A percentile compares a stretch with the other conserved stretches of the same genome.
Conservation (phyloP, 2,329 filamentous ascomycete species). For the Cylindrodendrum hubeiense region DNA sequence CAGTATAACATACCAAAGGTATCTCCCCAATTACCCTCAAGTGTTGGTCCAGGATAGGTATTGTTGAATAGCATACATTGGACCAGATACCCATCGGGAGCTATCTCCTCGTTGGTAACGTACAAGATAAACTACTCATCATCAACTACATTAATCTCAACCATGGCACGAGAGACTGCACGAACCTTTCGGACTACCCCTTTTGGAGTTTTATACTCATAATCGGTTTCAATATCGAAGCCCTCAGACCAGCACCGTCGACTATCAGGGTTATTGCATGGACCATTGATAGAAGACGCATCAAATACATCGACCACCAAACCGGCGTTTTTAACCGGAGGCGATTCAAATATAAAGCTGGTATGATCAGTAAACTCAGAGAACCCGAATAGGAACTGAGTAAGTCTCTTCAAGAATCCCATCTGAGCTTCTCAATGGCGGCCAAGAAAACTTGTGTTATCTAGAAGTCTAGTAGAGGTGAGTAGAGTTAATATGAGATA, state of each 20-base stretch:
- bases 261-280: not conserved
- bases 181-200: not conserved
- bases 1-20: slow-evolving; percentile 5
- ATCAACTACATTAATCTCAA: not conserved
- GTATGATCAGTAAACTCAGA: not conserved
- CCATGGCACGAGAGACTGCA: not conserved
- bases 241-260: not conserved
- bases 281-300: not conserved
- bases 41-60: slow-evolving; percentile 16
- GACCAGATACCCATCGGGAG: slow-evolving; percentile 9
- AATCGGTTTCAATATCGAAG: slow-evolving; percentile 9
- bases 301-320: not conserved
- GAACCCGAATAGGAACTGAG: slow-evolving; percentile 1
- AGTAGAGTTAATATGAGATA: too few relatives aligned
- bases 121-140: slow-evolving; percentile 1
- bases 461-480: too few relatives aligned
- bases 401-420: slow-evolving; percentile 12
- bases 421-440: too few relatives aligned
- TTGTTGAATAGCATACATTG: slow-evolving; percentile 7
- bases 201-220: not conserved
- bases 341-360: not conserved
- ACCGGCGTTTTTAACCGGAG: not conserved
- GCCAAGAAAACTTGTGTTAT: too few relatives aligned
- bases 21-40: slow-evolving; percentile 18
- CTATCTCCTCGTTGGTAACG: slow-evolving; percentile 1